These are phyloP conservation scores for Cynanchum wilfordii DNA, from an alignment of 257 asterid genomes.

Conservation along the genomic window DNA sequence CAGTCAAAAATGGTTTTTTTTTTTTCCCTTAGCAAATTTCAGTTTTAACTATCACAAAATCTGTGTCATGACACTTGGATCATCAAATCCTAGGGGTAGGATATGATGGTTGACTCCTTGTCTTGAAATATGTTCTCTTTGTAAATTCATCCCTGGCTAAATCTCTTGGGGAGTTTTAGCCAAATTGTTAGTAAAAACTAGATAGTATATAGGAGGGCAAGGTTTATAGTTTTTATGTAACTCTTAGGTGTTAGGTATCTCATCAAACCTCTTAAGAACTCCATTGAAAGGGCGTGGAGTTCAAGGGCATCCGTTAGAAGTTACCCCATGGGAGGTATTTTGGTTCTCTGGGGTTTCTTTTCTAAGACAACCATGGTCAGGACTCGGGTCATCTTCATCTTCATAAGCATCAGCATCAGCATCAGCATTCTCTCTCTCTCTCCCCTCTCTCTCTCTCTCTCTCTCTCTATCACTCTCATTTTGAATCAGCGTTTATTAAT, in stretches of 20 bases:
- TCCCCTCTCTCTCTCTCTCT: constrained; percentile 8
- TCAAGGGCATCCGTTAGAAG: constrained; percentile 50
- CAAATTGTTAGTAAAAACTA: constrained; percentile 11
- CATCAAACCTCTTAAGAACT: constrained; percentile 35
- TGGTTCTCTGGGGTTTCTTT: constrained; percentile 54
- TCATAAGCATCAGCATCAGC: constrained; percentile 7
- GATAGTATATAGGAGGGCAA: constrained; percentile 19
- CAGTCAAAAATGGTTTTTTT: neutral
- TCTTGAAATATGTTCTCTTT: neutral
- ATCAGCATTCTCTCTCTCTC: constrained; percentile 4
- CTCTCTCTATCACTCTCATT: constrained; percentile 11
- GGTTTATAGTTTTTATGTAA: constrained; percentile 11
- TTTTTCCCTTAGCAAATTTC: constrained; percentile 1
- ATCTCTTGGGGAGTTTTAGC: constrained; percentile 44
- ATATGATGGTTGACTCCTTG: constrained; percentile 23
- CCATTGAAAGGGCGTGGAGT: constrained; percentile 55
- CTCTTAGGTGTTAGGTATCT: constrained; percentile 2
- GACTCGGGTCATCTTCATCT: constrained; percentile 46
- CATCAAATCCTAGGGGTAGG: constrained; percentile 42
- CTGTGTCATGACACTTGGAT: constrained; percentile 22
- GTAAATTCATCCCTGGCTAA: constrained; percentile 19
- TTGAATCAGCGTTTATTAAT: constrained; percentile 23
- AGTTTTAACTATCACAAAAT: constrained; percentile 14
- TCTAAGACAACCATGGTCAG: constrained; percentile 76
- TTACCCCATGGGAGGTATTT: constrained; percentile 49